These are phyloP conservation scores for Lablab purpureus DNA, from an alignment of 306 rosid species.

Conservation along the genomic window DNA sequence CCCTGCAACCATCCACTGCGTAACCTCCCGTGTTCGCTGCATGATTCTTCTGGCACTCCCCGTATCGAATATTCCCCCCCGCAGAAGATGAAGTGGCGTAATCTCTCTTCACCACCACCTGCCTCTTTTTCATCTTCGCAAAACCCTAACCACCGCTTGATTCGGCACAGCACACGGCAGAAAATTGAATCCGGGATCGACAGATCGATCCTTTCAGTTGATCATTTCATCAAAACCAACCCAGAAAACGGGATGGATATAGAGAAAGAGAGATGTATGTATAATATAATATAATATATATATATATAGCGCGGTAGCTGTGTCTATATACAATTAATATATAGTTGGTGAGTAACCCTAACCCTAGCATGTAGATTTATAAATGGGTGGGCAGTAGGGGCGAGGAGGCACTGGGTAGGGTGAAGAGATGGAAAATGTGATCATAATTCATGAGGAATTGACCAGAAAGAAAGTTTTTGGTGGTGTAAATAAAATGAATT, in stretches of 20 bases:
- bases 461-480: constrained; percentile 30
- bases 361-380: constrained; percentile 61
- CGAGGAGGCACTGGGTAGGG: constrained; percentile 16
- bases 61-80: constrained; percentile 56
- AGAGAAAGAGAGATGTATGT: background rate
- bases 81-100: constrained; percentile 56
- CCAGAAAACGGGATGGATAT: background rate
- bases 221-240: background rate
- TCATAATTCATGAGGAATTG: background rate
- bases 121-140: constrained; percentile 75
- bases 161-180: background rate
- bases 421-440: constrained; percentile 27
- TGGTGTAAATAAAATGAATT: background rate
- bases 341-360: constrained; percentile 55
- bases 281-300: no score
- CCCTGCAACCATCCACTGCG: constrained; percentile 91
- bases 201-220: background rate
- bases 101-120: constrained; percentile 67
- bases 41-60: constrained; percentile 92
- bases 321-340: constrained; percentile 20
- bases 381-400: constrained; percentile 34
- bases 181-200: background rate
- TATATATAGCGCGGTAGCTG: background rate
- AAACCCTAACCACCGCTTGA: constrained; percentile 5
- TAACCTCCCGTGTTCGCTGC: constrained; percentile 91